Base-by-base conservation (phyloP, 164 flowering plant genomes). In the Sextonia rubra region DNA sequence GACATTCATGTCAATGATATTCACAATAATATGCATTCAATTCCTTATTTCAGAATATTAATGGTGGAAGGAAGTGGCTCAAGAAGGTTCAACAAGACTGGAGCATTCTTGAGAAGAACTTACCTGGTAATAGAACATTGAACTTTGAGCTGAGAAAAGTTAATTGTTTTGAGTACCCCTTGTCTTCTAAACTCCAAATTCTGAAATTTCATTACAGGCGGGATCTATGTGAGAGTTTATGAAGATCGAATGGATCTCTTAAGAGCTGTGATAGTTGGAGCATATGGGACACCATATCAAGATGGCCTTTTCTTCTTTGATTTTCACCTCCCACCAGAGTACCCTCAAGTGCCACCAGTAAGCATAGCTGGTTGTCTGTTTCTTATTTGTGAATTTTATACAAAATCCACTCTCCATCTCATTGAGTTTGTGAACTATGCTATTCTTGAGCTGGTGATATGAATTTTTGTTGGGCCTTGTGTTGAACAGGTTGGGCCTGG, bases 291-390 rank as follows among this genome's bases (percentile, higher is more conserved):
- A 56, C 99, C 99, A 60, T 96, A 96, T 76, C 99, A 96, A 82
- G 99, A 96, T 85, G 99, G 99, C n/a, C 90, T 96, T 66, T 96
- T 93, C 83, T 88, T 96, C 85, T 96, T 96, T 78, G 99, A 96
- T 80, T 92, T 96, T 80, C 91, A 91, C 73, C 98, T 96, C 80
- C 97, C 99, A 20, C 90, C 93, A 30, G 97, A 92, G 61, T 96
- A 93, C 78, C 99, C 99, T 25, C 86, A 85, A 82, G 93, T 88
- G 75, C 98, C 99, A 70, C 98, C 97, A 29, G 99, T 93, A 81
- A 82, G 92, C 66, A 22, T 64, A 77, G 24, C 47, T 73, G 22
- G 32, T 29, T 17, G 37, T 17, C 14, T 27, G 37, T 64, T 18
- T 27, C 44, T 12, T 29, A 17, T 64, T 29, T 18, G 29, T 64